Base-by-base conservation (phyloP, 2,329 filamentous ascomycete genomes). In the Trichoderma guizhouense region DNA sequence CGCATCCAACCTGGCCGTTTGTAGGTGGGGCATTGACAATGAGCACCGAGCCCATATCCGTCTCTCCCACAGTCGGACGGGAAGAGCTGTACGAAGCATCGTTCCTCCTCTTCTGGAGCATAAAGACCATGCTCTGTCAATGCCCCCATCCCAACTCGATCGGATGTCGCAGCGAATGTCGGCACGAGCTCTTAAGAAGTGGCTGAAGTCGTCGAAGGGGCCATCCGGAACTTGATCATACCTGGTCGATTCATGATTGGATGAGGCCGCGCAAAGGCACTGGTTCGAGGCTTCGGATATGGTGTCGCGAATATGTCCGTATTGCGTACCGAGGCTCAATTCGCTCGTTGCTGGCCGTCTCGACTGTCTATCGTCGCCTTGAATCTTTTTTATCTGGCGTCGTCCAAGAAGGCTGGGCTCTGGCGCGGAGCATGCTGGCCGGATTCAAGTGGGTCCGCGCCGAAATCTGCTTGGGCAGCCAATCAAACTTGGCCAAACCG, bases 161-260 rank as follows among this genome's bases (percentile, higher is more conserved):
- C 24, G n/a, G 47, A 24, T 14, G 21, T 43, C 55, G 70, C 9
- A 26, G 57, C 51, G 14, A 15, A 11, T 14, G n/a, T 26, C n/a
- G 57, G 28, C 15, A 26, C 28, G 67, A 62, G 58, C 64, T 30
- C 63, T 55, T 26, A 7, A 21, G n/a, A 7, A 18, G 47, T 47
- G 58, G 73, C 71, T 63, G 73, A 51, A 24, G 39, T 36, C 12
- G 57, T 69, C 67, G 67, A 62, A 36, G 68, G 61, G 61, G 57
- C 21, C n/a, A 47, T 72, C 24, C 71, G 68, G 68, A 58, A 28
- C 9, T 60, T 15, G n/a, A 57, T 53, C 84, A 81, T 89, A 89
- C 87, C 87, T 88, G 86, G 84, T 84, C 87, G 85, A 81, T 89
- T 89, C 87, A 89, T 89, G 79, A 80, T 84, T 81, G 78, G 74